Evolutionary conservation across 2,329 filamentous ascomycete genomes (phyloP).

Genomic region (Epichloe gansuensis): DNA sequence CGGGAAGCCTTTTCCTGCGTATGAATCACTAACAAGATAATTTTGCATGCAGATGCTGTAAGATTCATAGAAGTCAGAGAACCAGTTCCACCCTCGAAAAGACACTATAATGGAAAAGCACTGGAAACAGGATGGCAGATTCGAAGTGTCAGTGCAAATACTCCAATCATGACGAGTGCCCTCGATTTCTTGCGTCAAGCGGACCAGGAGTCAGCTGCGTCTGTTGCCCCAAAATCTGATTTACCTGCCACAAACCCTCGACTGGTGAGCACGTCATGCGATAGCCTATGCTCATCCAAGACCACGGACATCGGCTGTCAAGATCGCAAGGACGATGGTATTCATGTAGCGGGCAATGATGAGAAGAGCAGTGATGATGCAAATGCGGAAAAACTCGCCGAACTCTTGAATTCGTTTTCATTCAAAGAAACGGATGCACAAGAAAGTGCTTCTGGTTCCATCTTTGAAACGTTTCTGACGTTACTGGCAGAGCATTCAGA

Average conservation of each 20-base stretch:
- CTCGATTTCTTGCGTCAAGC: conserved; percentile 4
- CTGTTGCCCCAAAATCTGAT: not conserved
- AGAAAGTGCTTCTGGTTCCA: not conserved
- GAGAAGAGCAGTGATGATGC: not conserved
- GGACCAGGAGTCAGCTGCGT: not conserved
- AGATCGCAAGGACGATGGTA: not conserved
- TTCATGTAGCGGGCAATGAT: not conserved
- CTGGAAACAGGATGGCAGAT: conserved; percentile 3
- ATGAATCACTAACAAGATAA: not conserved
- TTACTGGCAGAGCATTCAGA: conserved; percentile 1
- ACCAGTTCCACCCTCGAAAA: not conserved
- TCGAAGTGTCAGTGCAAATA: not conserved
- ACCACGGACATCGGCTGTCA: not conserved
- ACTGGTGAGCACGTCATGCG: not conserved
- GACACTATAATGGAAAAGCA: not conserved
- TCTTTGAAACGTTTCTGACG: conserved; percentile 3
- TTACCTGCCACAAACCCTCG: not conserved
- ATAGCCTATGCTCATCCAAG: not conserved
- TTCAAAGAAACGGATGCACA: not conserved
- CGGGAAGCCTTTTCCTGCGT: not conserved
- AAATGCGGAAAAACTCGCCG: conserved; percentile 1
- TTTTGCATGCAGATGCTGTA: not conserved
- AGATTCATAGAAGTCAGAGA: not conserved
- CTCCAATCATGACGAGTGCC: not conserved
- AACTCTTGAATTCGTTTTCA: conserved; percentile 3